A percentile compares a stretch with the other conserved stretches of the same genome.
These are phyloP conservation scores for Arachis hypogaea DNA, from an alignment of 306 rosid genomes.

Conservation along the genomic window DNA sequence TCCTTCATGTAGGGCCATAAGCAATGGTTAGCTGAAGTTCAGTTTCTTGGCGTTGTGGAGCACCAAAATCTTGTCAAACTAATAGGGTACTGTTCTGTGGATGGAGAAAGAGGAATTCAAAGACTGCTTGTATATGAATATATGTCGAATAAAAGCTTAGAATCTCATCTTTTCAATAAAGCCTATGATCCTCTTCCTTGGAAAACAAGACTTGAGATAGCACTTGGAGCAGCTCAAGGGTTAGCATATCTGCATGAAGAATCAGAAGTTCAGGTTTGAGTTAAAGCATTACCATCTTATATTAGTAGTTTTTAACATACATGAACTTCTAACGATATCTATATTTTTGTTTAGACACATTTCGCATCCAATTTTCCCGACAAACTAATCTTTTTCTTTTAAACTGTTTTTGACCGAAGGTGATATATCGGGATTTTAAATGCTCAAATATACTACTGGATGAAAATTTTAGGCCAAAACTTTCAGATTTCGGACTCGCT, in stretches of 20 bases:
- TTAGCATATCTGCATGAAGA: slow-evolving; percentile 69
- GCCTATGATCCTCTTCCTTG: slow-evolving; percentile 53
- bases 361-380: background rate
- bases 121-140: slow-evolving; percentile 73
- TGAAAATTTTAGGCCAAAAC: slow-evolving; percentile 71
- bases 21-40: slow-evolving; percentile 79
- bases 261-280: slow-evolving; percentile 65
- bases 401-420: slow-evolving; percentile 45
- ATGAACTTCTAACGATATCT: background rate
- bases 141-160: slow-evolving; percentile 68
- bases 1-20: slow-evolving; percentile 61
- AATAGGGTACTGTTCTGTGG: slow-evolving; percentile 68
- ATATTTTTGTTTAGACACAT: background rate
- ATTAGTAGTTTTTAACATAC: background rate
- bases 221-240: slow-evolving; percentile 70
- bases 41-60: slow-evolving; percentile 72
- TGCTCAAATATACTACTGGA: slow-evolving; percentile 73
- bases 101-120: slow-evolving; percentile 70
- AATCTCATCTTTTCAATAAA: slow-evolving; percentile 62
- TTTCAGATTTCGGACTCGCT: slow-evolving; percentile 92
- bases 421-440: slow-evolving; percentile 82
- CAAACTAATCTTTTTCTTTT: background rate
- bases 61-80: slow-evolving; percentile 79
- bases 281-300: background rate
- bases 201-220: slow-evolving; percentile 61